Evolutionary conservation across 139 green algal species (phyloP), one percentile per base, ranked within the genome.

Genomic region (Trebouxia sp.): DNA sequence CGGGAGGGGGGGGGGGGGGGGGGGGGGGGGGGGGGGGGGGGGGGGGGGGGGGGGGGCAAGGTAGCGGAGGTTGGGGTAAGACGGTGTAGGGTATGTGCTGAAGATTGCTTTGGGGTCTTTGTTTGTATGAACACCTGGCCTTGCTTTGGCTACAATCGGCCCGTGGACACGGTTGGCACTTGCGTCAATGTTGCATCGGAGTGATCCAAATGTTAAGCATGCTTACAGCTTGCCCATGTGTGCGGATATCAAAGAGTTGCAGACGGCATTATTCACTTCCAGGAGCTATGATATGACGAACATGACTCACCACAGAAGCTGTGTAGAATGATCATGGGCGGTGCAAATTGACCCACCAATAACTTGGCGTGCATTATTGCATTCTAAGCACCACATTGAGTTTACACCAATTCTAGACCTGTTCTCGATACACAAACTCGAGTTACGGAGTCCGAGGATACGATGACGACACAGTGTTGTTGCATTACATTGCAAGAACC

Each of bases 291-390:
- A 62, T 62, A 62, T 62, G 51, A 62, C 51, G 14, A 62, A 62
- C 51, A 62, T 62, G 51, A 62, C 51, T 62, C 51, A 62, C 51
- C 51, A 62, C 51, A 62, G 51, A 62, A 62, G 51, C 51, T 62
- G 51, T 62, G 51, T 62, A 62, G 51, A 62, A 62, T 62, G 51
- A 62, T 62, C 51, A 62, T 62, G 51, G 51, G 51, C 51, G 51
- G 51, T 62, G 51, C 51, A 62, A 62, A n/a, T 62, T 62, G 51
- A 62, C 51, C 28, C 5, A 62, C 51, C 51, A 62, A 32, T 62
- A 22, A 62, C 51, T 62, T 62, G 51, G 51, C 51, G 26, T 62
- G 51, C 51, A 15, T 62, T 62, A 62, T 26, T 62, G 51, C 51
- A 62, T 62, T 62, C 51, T 62, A n/a, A 62, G 28, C 51, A 62